Evolutionary conservation across 768 basidiomycete genomes (phyloP), one percentile per base, ranked within the genome.

Genomic region (Hysterangium stoloniferum): DNA sequence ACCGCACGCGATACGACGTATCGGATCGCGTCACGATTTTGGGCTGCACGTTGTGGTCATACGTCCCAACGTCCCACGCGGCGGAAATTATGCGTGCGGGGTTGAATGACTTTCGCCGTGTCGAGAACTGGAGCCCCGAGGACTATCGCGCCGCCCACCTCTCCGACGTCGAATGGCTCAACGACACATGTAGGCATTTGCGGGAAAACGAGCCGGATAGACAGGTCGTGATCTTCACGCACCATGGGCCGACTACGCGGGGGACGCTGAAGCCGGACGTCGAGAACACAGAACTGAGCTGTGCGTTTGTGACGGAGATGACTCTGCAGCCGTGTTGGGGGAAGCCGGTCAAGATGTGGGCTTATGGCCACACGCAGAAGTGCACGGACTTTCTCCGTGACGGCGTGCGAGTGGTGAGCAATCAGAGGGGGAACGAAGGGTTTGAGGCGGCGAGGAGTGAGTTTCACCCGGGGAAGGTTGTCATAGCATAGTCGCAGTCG

Each of bases 281-380:
- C 41, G 49, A 51, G 37, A 51, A 48, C 19, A 38, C 41, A 27
- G 38, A 52, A 32, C 24, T 52, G 5, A 52, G 45, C 29, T 45
- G 43, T 45, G 52, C 52, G 31, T 52, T 52, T 22, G 52, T 40
- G n/a, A 52, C 52, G 19, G 52, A 52, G 31, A 52, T 52, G 52
- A 52, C 32, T 37, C 11, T 51, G 19, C 49, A 51, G 19, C 49
- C 49, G 20, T 51, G 49, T 50, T 68, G 69, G 64, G 54, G 57
- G 34, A 40, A 42, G 7, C 62, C 54, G 25, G 54, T 72, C 19
- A 57, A 48, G 38, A 15, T 66, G 15, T 73, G 71, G 71, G 63
- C 64, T 27, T 73, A 67, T 51, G 70, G 71, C 4, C 70, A 71
- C 47, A 72, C 71, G 17, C 71, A 72, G 46, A 69, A 61, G 63